Percentiles rank a stretch among this genome's conserved stretches.
phyloP scores from a whole-genome alignment of 371 early-diverging fungal species.

The Apophysomyces ossiformis region DNA sequence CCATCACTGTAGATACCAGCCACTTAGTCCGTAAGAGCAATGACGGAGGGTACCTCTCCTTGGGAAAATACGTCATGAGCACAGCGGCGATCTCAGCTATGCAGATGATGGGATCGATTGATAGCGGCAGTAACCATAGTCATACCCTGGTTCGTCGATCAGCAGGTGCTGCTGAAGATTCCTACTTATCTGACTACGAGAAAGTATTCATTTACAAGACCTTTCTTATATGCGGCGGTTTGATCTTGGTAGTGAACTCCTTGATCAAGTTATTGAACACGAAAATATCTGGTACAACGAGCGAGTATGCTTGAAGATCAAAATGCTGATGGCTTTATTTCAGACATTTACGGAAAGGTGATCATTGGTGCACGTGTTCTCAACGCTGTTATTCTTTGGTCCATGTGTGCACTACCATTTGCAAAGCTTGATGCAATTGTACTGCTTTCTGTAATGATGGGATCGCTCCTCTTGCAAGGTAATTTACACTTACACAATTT shows the following conservation, averaged over 20 bases:
- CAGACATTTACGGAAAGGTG: conserved; percentile 52
- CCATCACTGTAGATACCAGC: background rate
- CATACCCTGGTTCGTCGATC: conserved; percentile 22
- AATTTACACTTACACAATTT: background rate
- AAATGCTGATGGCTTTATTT: background rate
- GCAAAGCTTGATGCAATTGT: conserved; percentile 47
- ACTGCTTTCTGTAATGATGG: conserved; percentile 44
- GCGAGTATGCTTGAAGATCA: background rate
- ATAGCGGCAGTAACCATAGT: conserved; percentile 1
- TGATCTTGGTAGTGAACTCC: conserved; percentile 49
- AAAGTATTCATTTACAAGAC: conserved; percentile 53
- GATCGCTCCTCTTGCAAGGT: conserved; percentile 51
- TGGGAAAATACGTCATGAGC: conserved; percentile 18
- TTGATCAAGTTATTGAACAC: conserved; percentile 56
- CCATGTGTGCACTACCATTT: conserved; percentile 55
- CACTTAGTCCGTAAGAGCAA: conserved; percentile 1
- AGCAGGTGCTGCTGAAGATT: conserved; percentile 21
- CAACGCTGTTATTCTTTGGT: conserved; percentile 48
- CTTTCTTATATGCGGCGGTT: conserved; percentile 50
- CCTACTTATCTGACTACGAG: conserved; percentile 33
- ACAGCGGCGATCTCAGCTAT: conserved; percentile 19
- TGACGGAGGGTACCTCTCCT: conserved; percentile 20
- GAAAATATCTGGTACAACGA: conserved; percentile 35
- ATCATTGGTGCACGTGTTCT: conserved; percentile 48
- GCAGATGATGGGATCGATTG: conserved; percentile 15